A percentile compares a stretch with the other conserved stretches of the same genome.
phyloP scores from a whole-genome alignment of 2,329 filamentous ascomycete species.

The Pseudogymnoascus sp. region DNA sequence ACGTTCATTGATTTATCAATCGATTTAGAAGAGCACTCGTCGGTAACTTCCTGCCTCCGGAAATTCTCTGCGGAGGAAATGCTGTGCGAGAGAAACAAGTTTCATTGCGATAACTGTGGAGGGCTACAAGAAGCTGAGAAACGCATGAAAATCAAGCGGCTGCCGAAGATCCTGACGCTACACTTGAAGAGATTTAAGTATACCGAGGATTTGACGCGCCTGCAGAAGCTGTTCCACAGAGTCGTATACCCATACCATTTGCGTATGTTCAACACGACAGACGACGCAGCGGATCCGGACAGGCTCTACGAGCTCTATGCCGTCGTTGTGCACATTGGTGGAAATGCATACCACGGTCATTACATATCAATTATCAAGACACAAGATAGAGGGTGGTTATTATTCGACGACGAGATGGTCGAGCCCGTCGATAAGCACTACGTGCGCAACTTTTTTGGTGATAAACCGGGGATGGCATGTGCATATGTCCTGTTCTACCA shows the following conservation, averaged over 20 bases:
- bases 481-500: conserved; percentile 98
- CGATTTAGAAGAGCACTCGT: conserved; percentile 89
- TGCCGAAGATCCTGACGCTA: conserved; percentile 84
- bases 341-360: conserved; percentile 93
- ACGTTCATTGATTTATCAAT: conserved; percentile 94
- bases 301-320: conserved; percentile 94
- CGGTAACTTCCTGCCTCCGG: conserved; percentile 86
- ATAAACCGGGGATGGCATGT: conserved; percentile 82
- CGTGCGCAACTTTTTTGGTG: conserved; percentile 94
- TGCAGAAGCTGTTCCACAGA: conserved; percentile 94
- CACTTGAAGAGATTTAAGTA: conserved; percentile 98
- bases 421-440: conserved; percentile 96
- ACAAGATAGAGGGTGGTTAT: conserved; percentile 85
- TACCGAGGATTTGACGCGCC: conserved; percentile 84
- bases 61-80: conserved; percentile 98
- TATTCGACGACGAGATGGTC: conserved; percentile 98
- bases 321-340: conserved; percentile 94
- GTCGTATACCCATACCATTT: conserved; percentile 97
- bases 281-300: conserved; percentile 89
- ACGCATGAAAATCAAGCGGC: conserved; percentile 95
- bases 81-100: conserved; percentile 97
- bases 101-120: conserved; percentile 95
- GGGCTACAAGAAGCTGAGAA: conserved; percentile 97
- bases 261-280: conserved; percentile 93
- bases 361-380: conserved; percentile 98